Percentiles rank a stretch among this genome's conserved stretches.
Evolutionary conservation across 2,329 filamentous ascomycete genomes (phyloP).

Genomic region (Sclerotinia borealis): DNA sequence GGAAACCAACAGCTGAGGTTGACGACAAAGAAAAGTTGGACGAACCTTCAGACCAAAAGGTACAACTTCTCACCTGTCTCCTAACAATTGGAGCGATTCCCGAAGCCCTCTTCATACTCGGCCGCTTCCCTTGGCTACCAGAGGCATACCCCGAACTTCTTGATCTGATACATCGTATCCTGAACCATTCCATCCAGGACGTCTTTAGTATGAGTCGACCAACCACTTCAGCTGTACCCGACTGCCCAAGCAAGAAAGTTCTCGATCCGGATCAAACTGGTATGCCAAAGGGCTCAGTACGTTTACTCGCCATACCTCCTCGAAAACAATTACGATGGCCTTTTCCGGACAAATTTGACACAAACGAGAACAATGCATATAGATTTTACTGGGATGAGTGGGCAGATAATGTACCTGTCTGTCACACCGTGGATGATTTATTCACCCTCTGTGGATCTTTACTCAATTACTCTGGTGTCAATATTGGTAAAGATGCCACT

Average conservation of each 20-base stretch:
- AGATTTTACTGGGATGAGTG: conserved; percentile 97
- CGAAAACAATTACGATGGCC: conserved; percentile 76
- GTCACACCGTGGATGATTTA: conserved; percentile 83
- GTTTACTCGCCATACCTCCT: conserved; percentile 51
- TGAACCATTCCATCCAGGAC: conserved; percentile 74
- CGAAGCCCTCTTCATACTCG: conserved; percentile 86
- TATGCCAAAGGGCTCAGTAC: conserved; percentile 63
- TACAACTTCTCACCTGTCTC: conserved; percentile 74
- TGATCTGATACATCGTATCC: conserved; percentile 75
- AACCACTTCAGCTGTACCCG: conserved; percentile 37
- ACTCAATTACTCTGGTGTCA: conserved; percentile 78
- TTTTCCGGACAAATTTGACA: conserved; percentile 70
- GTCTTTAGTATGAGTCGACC: conserved; percentile 48
- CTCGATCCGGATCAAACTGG: conserved; percentile 58
- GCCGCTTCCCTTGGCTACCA: conserved; percentile 86
- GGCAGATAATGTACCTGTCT: conserved; percentile 87
- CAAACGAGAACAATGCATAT: conserved; percentile 69
- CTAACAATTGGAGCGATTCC: conserved; percentile 88
- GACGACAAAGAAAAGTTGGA: conserved; percentile 49
- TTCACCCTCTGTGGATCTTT: conserved; percentile 81
- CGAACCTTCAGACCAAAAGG: conserved; percentile 82
- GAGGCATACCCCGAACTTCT: conserved; percentile 79
- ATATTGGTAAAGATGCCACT: conserved; percentile 76
- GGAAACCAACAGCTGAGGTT: conserved; percentile 40
- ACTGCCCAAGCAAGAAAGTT: conserved; percentile 42